phyloP scores from a whole-genome alignment of 2,329 filamentous ascomycete genomes.

The Alternaria triticina region DNA sequence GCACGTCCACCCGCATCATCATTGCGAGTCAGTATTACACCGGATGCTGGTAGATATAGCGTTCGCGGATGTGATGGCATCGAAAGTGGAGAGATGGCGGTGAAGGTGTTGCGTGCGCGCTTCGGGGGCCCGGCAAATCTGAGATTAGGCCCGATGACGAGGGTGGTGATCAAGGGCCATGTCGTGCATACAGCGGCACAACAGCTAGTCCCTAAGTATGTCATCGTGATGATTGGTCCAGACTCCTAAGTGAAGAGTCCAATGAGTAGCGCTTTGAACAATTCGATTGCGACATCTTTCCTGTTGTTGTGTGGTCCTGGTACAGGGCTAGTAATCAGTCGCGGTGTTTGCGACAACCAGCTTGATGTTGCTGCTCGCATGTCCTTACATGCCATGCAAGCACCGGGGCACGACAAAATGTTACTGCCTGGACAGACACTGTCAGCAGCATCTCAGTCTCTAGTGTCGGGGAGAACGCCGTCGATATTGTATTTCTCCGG shows the following conservation, averaged over 20 bases:
- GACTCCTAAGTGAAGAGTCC: not conserved
- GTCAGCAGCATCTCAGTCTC: not conserved
- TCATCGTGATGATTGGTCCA: not conserved
- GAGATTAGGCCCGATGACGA: slow-evolving; percentile 15
- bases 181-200: slow-evolving; percentile 17
- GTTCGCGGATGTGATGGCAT: not conserved
- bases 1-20: not conserved
- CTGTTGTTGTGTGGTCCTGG: not conserved
- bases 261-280: not conserved
- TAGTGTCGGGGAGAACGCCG: not conserved
- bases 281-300: not conserved
- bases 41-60: slow-evolving; percentile 5
- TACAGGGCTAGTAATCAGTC: not conserved
- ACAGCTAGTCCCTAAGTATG: slow-evolving; percentile 1
- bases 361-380: not conserved
- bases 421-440: not conserved
- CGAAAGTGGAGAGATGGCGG: slow-evolving; percentile 22
- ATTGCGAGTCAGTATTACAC: slow-evolving; percentile 6
- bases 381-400: not conserved
- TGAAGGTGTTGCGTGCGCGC: slow-evolving; percentile 22
- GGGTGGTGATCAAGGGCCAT: slow-evolving; percentile 14
- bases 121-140: slow-evolving; percentile 27
- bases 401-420: not conserved
- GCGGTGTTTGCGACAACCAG: not conserved
- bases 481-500: not conserved